phyloP scores from a whole-genome alignment of 257 asterid genomes.

The Rehmannia glutinosa region DNA sequence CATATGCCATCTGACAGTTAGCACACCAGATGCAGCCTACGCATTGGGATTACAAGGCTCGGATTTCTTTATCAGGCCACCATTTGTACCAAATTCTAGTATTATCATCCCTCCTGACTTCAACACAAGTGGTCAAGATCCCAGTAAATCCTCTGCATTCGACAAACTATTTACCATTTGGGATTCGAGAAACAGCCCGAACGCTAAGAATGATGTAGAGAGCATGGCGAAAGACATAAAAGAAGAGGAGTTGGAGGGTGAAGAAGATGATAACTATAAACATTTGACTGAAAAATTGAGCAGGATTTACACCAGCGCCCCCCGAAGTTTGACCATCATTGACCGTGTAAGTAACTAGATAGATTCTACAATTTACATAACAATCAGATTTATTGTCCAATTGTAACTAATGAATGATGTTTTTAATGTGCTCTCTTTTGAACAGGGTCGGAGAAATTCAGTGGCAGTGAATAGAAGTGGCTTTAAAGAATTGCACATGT shows the following conservation, averaged over 20 bases:
- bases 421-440: constrained; percentile 1
- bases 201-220: constrained; percentile 7
- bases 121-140: constrained; percentile 10
- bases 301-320: constrained; percentile 62
- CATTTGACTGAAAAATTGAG: constrained; percentile 53
- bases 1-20: constrained; percentile 58
- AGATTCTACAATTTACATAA: too few relatives aligned
- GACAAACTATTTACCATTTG: too few relatives aligned
- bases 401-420: not conserved
- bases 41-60: constrained; percentile 70
- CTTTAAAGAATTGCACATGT: constrained; percentile 61
- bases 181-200: too few relatives aligned
- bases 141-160: constrained; percentile 27
- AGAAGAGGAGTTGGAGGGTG: constrained; percentile 23
- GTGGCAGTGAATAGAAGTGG: constrained; percentile 51
- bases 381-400: not conserved
- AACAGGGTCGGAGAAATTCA: constrained; percentile 80
- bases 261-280: constrained; percentile 67
- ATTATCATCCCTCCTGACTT: constrained; percentile 55
- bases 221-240: not conserved
- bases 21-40: constrained; percentile 83
- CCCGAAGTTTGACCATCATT: constrained; percentile 57
- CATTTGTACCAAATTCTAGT: constrained; percentile 39
- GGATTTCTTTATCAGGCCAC: constrained; percentile 53
- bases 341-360: constrained; percentile 61